Evolutionary conservation across 306 rosid genomes (phyloP).

Genomic region (Casuarina equisetifolia): DNA sequence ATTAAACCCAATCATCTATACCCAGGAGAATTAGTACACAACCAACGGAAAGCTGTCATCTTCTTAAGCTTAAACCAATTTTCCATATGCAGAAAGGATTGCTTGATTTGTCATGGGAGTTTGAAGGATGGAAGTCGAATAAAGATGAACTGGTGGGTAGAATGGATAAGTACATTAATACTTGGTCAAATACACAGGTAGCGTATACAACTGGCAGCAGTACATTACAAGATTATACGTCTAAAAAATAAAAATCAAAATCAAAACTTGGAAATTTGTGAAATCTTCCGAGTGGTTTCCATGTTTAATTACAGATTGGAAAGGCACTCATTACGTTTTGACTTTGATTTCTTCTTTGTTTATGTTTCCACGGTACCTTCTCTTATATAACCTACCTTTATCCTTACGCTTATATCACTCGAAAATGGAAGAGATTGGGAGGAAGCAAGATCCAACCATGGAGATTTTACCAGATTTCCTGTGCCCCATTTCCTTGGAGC

Average conservation of each 20-base stretch:
- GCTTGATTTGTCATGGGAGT: background rate
- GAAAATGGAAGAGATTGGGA: background rate
- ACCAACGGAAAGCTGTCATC: constrained; percentile 2
- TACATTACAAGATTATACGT: background rate
- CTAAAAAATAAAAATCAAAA: background rate
- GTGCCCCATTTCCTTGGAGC: constrained; percentile 59
- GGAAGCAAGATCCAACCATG: constrained; percentile 24
- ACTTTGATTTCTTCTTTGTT: constrained; percentile 34
- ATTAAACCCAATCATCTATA: background rate
- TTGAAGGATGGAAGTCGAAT: background rate
- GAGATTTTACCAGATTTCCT: constrained; percentile 43
- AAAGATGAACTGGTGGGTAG: background rate
- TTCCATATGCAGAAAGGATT: background rate
- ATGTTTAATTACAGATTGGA: constrained; percentile 24
- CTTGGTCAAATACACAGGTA: background rate
- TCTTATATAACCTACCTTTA: background rate
- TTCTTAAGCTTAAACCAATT: constrained; percentile 6
- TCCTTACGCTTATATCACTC: background rate
- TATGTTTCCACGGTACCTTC: background rate
- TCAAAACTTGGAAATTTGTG: constrained; percentile 17
- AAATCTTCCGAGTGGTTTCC: constrained; percentile 27
- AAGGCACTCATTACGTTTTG: constrained; percentile 26
- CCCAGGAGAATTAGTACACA: background rate
- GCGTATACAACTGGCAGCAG: background rate
- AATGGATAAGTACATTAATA: background rate